These are phyloP conservation scores for Aspergillus transmontanensis DNA, from an alignment of 2,329 filamentous ascomycete genomes.

Conservation along the genomic window DNA sequence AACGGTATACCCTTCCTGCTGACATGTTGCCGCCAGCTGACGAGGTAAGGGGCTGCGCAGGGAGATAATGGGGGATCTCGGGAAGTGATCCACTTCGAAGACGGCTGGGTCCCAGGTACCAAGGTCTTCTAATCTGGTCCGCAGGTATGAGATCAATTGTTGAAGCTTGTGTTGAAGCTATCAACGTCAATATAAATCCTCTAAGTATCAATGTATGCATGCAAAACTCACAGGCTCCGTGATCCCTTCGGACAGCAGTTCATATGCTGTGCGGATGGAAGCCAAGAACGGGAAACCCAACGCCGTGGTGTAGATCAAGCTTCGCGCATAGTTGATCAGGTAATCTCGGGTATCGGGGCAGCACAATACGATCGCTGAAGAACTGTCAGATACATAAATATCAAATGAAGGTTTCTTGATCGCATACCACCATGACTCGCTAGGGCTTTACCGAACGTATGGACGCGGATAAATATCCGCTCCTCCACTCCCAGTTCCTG, in stretches of 20 bases:
- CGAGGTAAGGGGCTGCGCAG: constrained; percentile 62
- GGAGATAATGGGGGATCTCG: constrained; percentile 66
- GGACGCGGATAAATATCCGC: constrained; percentile 52
- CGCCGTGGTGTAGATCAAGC: constrained; percentile 73
- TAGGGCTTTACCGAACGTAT: constrained; percentile 59
- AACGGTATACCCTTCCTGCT: constrained; percentile 61
- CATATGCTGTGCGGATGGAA: constrained; percentile 60
- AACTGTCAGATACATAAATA: constrained; percentile 18
- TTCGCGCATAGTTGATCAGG: constrained; percentile 75
- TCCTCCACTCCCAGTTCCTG: constrained; percentile 53
- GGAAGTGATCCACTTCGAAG: constrained; percentile 44
- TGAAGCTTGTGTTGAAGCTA: constrained; percentile 51
- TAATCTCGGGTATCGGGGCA: constrained; percentile 62
- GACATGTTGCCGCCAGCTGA: constrained; percentile 61
- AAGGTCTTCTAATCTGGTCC: constrained; percentile 47
- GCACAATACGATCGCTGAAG: constrained; percentile 63
- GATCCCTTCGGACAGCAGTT: constrained; percentile 55
- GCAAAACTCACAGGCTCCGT: constrained; percentile 47
- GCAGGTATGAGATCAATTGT: constrained; percentile 49
- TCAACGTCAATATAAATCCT: not conserved
- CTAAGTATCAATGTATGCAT: not conserved
- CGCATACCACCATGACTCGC: constrained; percentile 67
- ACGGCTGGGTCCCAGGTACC: constrained; percentile 28
- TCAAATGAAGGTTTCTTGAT: not conserved
- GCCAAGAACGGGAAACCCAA: constrained; percentile 64